A percentile compares a stretch with the other conserved stretches of the same genome.
Evolutionary conservation across 148 eudicot genomes (phyloP).

Genomic region (Amaranthus hypochondriacus): DNA sequence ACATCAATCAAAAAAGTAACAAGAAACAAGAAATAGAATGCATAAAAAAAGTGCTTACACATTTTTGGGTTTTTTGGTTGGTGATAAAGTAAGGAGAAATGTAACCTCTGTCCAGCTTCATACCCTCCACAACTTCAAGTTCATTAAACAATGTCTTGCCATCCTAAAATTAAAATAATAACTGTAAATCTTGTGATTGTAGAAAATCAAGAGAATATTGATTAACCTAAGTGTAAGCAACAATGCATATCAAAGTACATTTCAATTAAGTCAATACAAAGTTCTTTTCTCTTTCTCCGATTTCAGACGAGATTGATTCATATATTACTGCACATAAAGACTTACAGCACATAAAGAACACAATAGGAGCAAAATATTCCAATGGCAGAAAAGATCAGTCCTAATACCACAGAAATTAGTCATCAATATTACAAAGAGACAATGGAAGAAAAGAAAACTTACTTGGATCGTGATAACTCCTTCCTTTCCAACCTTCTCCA

Average conservation of each 20-base stretch:
- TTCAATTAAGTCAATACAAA: too few relatives aligned
- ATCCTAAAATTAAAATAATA: constrained; percentile 36
- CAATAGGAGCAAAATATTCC: not conserved
- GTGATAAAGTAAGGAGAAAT: constrained; percentile 95
- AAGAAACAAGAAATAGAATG: too few relatives aligned
- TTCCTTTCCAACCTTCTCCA: constrained; percentile 97
- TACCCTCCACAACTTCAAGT: constrained; percentile 19
- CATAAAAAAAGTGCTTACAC: constrained; percentile 43
- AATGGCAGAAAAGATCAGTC: not conserved
- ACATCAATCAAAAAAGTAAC: not conserved
- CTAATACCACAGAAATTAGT: not conserved
- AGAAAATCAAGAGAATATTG: too few relatives aligned
- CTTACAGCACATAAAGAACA: not conserved
- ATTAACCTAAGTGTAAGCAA: too few relatives aligned
- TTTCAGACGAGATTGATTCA: too few relatives aligned
- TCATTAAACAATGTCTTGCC: constrained; percentile 75
- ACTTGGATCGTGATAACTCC: constrained; percentile 96
- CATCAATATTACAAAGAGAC: not conserved
- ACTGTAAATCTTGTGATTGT: not conserved
- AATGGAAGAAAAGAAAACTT: constrained; percentile 44
- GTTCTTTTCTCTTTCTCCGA: too few relatives aligned
- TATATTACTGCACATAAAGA: not conserved
- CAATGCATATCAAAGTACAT: too few relatives aligned
- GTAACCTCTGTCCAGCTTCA: constrained; percentile 92
- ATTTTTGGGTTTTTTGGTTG: constrained; percentile 90